A percentile compares a stretch with the other conserved stretches of the same genome.
phyloP scores from a whole-genome alignment of 1,284 basidiomycete genomes.

The Microbotryum lychnidis-dioicae region DNA sequence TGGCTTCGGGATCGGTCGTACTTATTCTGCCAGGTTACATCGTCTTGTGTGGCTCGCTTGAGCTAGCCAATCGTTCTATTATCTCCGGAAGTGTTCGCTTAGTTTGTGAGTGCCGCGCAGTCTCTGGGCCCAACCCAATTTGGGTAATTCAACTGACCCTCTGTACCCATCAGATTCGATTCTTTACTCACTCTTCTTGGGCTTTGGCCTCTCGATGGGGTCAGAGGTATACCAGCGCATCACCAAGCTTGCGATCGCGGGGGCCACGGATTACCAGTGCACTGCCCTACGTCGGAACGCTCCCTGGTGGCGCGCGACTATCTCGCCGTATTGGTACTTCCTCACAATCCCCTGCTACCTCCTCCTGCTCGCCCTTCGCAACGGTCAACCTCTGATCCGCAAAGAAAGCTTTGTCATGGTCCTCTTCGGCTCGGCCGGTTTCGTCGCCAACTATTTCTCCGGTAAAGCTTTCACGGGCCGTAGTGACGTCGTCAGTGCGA shows the following conservation, averaged over 20 bases:
- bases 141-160: too few species aligned
- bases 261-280: slow-evolving; percentile 25
- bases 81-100: slow-evolving; percentile 76
- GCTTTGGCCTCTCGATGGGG: slow-evolving; percentile 74
- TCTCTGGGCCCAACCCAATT: too few species aligned
- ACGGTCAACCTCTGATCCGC: slow-evolving; percentile 62
- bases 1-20: slow-evolving; percentile 75
- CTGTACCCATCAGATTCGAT: slow-evolving; percentile 3
- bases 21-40: slow-evolving; percentile 80
- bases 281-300: slow-evolving; percentile 41
- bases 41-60: slow-evolving; percentile 69
- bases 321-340: slow-evolving; percentile 50
- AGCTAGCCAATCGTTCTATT: slow-evolving; percentile 53
- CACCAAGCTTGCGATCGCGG: slow-evolving; percentile 22
- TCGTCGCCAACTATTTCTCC: slow-evolving; percentile 60
- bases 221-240: slow-evolving; percentile 49
- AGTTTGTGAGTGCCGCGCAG: slow-evolving; percentile 45
- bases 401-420: slow-evolving; percentile 64
- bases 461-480: slow-evolving; percentile 58
- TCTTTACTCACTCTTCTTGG: slow-evolving; percentile 49
- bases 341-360: slow-evolving; percentile 72
- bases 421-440: slow-evolving; percentile 59
- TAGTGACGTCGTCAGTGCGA: slow-evolving; percentile 44
- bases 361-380: slow-evolving; percentile 62
- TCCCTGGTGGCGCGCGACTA: slow-evolving; percentile 43